These are phyloP conservation scores for Cryptosporidium meleagridis DNA, from an alignment of 169 alveolate species.

Conservation along the genomic window DNA sequence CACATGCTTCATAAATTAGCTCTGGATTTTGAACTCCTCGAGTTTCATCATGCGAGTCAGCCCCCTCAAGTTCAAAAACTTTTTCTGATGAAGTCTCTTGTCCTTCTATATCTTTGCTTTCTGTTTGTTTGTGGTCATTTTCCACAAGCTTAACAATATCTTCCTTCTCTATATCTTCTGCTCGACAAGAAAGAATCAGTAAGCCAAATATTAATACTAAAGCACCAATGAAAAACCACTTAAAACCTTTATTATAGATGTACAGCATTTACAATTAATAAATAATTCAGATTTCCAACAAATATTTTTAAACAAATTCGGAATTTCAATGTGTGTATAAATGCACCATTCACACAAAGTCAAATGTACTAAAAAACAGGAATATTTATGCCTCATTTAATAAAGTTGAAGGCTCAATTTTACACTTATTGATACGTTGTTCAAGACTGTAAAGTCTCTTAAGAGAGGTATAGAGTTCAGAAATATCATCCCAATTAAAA, in stretches of 20 bases:
- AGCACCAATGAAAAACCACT: background rate
- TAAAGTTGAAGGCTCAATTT: background rate
- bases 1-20: slow-evolving; percentile 46
- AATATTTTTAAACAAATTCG: no score
- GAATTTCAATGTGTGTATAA: background rate
- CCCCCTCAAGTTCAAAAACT: slow-evolving; percentile 21
- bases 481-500: slow-evolving; percentile 50
- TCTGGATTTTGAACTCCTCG: background rate
- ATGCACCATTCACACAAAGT: background rate
- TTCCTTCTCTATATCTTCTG: background rate
- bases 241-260: background rate
- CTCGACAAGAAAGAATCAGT: background rate
- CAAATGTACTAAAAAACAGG: background rate
- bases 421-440: background rate
- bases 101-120: background rate
- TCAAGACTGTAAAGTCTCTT: slow-evolving; percentile 30
- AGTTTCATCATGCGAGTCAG: background rate
- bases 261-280: background rate
- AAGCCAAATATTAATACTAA: background rate
- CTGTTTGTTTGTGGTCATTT: background rate
- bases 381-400: background rate
- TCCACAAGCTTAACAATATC: slow-evolving; percentile 7
- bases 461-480: slow-evolving; percentile 22
- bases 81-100: background rate
- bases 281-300: no score